Evolutionary conservation across 192 early-diverging fungal genomes (phyloP).

Genomic region (Rhizoclosmatium sp.): DNA sequence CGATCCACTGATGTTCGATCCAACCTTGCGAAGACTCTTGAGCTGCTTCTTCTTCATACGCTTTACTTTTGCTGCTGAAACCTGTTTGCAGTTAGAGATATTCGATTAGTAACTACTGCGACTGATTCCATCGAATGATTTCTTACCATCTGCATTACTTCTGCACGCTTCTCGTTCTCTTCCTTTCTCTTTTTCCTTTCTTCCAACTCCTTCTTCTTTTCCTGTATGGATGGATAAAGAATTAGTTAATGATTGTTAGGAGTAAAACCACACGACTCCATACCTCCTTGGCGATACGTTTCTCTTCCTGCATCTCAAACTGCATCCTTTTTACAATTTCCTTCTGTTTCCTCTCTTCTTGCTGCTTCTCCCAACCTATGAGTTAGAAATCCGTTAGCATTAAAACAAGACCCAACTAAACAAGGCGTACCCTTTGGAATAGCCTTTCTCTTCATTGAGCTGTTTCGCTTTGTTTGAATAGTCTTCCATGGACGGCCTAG

Average conservation of each 20-base stretch:
- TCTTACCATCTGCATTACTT: conserved; percentile 53
- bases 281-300: conserved; percentile 60
- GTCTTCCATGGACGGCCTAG: conserved; percentile 53
- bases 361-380: conserved; percentile 62
- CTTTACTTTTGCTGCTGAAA: conserved; percentile 57
- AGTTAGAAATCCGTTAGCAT: neutral
- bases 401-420: neutral
- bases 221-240: conserved; percentile 38
- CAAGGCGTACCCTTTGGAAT: conserved; percentile 37
- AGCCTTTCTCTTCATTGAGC: conserved; percentile 40
- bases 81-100: conserved; percentile 14
- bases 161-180: conserved; percentile 54
- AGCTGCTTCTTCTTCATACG: conserved; percentile 65
- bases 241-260: neutral
- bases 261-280: neutral
- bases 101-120: neutral
- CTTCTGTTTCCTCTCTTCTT: conserved; percentile 53
- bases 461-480: conserved; percentile 39
- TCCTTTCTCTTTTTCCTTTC: conserved; percentile 60
- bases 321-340: conserved; percentile 59
- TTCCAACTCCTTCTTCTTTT: conserved; percentile 56
- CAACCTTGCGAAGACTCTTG: conserved; percentile 46
- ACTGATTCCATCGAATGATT: no score
- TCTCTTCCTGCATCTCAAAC: conserved; percentile 60
- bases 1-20: conserved; percentile 28